These are phyloP conservation scores for Trifolium pratense DNA, from an alignment of 306 rosid species.

Conservation along the genomic window DNA sequence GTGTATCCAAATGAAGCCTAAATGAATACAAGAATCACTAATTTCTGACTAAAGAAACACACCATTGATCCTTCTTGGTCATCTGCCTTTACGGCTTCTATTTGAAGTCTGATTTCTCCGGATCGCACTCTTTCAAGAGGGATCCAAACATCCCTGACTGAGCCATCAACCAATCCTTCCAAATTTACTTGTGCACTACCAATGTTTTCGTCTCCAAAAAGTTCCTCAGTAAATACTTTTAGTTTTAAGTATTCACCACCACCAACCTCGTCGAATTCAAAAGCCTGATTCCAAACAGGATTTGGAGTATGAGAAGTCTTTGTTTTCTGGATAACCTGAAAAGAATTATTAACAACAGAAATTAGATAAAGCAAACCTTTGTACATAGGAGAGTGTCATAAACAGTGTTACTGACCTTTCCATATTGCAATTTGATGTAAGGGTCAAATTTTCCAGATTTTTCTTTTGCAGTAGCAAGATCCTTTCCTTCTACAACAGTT, in stretches of 20 bases:
- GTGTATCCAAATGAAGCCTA: background rate
- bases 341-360: slow-evolving; percentile 33
- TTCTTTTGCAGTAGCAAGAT: slow-evolving; percentile 68
- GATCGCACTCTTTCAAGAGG: slow-evolving; percentile 93
- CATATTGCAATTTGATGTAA: slow-evolving; percentile 83
- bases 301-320: slow-evolving; percentile 54
- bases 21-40: slow-evolving; percentile 32
- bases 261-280: slow-evolving; percentile 86
- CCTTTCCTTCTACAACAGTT: slow-evolving; percentile 81
- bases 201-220: slow-evolving; percentile 76
- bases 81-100: slow-evolving; percentile 73
- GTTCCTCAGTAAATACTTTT: slow-evolving; percentile 72
- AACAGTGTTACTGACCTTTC: slow-evolving; percentile 67
- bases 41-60: slow-evolving; percentile 40
- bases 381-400: background rate
- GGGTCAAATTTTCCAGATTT: slow-evolving; percentile 71
- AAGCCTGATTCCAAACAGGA: slow-evolving; percentile 79
- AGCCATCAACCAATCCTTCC: slow-evolving; percentile 84
- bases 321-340: slow-evolving; percentile 72
- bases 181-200: slow-evolving; percentile 93
- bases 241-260: slow-evolving; percentile 83
- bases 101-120: slow-evolving; percentile 87
- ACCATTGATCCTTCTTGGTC: slow-evolving; percentile 84
- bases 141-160: slow-evolving; percentile 79
- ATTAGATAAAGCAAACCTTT: slow-evolving; percentile 27